Percentiles rank a stretch among this genome's conserved stretches.
Evolutionary conservation across 345 rosid species (phyloP).

Genomic region (Balakata baccata): DNA sequence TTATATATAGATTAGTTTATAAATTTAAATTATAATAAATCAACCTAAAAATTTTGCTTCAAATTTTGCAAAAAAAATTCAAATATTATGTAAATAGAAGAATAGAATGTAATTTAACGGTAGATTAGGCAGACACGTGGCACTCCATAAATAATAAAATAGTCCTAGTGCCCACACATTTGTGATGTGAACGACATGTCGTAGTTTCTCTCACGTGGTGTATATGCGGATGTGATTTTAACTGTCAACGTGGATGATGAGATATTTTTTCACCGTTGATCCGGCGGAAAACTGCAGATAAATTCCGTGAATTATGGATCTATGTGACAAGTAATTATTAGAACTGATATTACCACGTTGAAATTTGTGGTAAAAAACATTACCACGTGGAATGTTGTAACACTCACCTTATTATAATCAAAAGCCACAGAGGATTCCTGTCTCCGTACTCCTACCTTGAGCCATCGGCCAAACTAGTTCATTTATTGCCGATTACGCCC

Average conservation of each 20-base stretch:
- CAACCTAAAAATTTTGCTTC: too few relatives aligned
- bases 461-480: slow-evolving; percentile 19
- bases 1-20: too few relatives aligned
- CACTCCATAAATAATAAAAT: background rate
- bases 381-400: slow-evolving; percentile 37
- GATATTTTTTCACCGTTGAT: slow-evolving; percentile 26
- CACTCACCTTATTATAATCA: slow-evolving; percentile 11
- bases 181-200: background rate
- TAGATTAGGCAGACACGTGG: background rate
- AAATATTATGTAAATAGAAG: too few relatives aligned
- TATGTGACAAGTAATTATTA: slow-evolving; percentile 21
- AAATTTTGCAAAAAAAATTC: too few relatives aligned
- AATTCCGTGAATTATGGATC: slow-evolving; percentile 37
- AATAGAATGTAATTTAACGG: background rate
- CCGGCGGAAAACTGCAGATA: slow-evolving; percentile 7
- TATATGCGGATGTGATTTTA: background rate
- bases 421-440: slow-evolving; percentile 11
- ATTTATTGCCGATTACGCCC: slow-evolving; percentile 24
- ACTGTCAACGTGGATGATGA: background rate
- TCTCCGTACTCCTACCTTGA: slow-evolving; percentile 27
- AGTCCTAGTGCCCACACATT: background rate
- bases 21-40: too few relatives aligned
- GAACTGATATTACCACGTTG: background rate
- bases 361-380: slow-evolving; percentile 25
- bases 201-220: background rate